Base-by-base conservation (phyloP, 345 rosid genomes). In the Mangifera indica region DNA sequence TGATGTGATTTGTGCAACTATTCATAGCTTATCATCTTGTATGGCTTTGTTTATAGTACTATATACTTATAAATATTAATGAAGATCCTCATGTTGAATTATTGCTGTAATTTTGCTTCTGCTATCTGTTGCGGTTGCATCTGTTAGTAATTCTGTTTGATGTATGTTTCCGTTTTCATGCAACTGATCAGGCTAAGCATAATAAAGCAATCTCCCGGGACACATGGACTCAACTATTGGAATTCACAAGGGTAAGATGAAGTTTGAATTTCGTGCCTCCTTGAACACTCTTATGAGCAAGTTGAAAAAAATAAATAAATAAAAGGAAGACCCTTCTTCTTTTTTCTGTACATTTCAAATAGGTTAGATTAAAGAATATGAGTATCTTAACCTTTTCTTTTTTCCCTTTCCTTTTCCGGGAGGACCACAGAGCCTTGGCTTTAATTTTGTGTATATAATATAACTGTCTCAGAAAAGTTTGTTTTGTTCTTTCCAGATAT, bases 141-240 rank as follows among this genome's bases (percentile, higher is more conserved):
- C 53, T 3, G 6, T 63, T 42, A 7, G 42, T 67, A 42, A 15
- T 15, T 51, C 54, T 26, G 9, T 58, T 11, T 61, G 51, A 21
- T 60, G 22, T 37, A 2, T 40, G 32, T 32, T 42, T 42, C 18
- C 66, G 32, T 78, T 29, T 37, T 51, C 72, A 66, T 81, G 53
- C 55, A 9, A 42, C 29, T 81, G 66, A 57, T 64, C 86, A 95
- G 98, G 98, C 93, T 77, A 88, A 88, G 67, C 99, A 94, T 80
- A 94, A 94, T 79, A 94, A 94, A 83, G 98, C 97, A 21, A 94
- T 94, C 77, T 89, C 98, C 15, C 79, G 93, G 86, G 98, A 94
- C 79, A 94, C 98, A 49, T 94, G 98, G 98, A 80, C 95, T 81
- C 98, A 94, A 73, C 90, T 92, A 15, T 76, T 90, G 84, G 99